Conservation (phyloP, 257 asterid species). For the Ilex asprella region DNA sequence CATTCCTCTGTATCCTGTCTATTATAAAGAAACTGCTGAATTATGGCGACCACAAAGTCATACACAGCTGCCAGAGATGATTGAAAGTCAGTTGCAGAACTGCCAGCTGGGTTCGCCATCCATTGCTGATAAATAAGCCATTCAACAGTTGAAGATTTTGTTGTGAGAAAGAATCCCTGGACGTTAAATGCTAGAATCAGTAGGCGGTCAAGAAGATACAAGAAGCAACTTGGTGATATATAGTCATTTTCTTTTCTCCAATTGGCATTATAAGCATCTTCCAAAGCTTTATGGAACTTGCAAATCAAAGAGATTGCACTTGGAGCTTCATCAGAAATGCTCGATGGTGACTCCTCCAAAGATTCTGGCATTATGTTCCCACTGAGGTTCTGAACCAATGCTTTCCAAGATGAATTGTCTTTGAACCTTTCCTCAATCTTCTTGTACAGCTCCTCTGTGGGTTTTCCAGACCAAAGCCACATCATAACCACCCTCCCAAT, state of each 20-base stretch:
- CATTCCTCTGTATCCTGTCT: slow-evolving; percentile 16
- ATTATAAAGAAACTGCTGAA: slow-evolving; percentile 17
- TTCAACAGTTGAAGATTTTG: slow-evolving; percentile 46
- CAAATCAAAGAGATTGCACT: slow-evolving; percentile 6
- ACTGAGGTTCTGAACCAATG: slow-evolving; percentile 24
- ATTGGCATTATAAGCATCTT: slow-evolving; percentile 22
- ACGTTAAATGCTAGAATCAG: slow-evolving; percentile 31
- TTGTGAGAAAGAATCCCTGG: slow-evolving; percentile 26
- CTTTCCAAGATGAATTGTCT: slow-evolving; percentile 26
- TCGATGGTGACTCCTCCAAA: background rate
- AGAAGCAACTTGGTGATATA: slow-evolving; percentile 52
- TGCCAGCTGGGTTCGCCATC: slow-evolving; percentile 1
- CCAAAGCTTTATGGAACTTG: slow-evolving; percentile 25
- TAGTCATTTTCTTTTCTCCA: slow-evolving; percentile 26
- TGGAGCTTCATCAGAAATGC: background rate
- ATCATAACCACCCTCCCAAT: slow-evolving; percentile 38
- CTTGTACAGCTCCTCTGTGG: slow-evolving; percentile 8
- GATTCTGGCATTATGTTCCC: background rate
- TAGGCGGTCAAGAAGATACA: slow-evolving; percentile 50
- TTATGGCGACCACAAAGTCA: slow-evolving; percentile 9
- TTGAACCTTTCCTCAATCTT: slow-evolving; percentile 14
- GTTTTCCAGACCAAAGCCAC: slow-evolving; percentile 38
- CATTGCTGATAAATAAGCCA: slow-evolving; percentile 21
- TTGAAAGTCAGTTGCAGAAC: slow-evolving; percentile 3
- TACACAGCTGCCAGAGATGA: background rate